Evolutionary conservation across 2,329 filamentous ascomycete species (phyloP).

Genomic region (Fusarium euwallaceae): DNA sequence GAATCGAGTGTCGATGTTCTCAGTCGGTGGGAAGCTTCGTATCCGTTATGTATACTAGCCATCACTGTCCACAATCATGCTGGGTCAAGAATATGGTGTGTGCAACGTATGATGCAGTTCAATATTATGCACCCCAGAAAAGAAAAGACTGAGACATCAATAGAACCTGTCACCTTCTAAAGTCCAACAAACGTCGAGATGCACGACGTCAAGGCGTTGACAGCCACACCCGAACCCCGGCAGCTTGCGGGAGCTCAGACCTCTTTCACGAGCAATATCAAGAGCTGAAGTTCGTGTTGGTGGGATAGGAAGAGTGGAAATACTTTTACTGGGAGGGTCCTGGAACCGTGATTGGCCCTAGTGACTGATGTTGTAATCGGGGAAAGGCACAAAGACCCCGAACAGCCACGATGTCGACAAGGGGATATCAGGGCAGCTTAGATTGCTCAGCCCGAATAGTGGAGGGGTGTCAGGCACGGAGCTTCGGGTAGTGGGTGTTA

Average conservation of each 20-base stretch:
- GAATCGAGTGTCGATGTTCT: not conserved
- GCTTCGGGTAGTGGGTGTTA: not conserved
- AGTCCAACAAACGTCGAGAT: not conserved
- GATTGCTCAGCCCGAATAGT: slow-evolving; percentile 14
- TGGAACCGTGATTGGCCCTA: not conserved
- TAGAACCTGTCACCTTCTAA: not conserved
- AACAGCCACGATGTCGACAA: not conserved
- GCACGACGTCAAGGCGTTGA: not conserved
- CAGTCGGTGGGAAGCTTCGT: not conserved
- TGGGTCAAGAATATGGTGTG: not conserved
- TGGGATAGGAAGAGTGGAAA: not conserved
- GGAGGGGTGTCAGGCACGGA: not conserved
- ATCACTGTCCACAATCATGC: not conserved
- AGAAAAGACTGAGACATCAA: slow-evolving; percentile 3
- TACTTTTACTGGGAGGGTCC: not conserved
- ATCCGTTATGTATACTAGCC: not conserved
- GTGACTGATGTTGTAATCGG: not conserved
- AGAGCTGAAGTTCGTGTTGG: slow-evolving; percentile 9
- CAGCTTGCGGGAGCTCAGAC: not conserved
- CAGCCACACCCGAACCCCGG: not conserved
- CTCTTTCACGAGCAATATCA: not conserved
- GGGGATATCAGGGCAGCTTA: not conserved
- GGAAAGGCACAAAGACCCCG: not conserved
- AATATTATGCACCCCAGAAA: slow-evolving; percentile 1
- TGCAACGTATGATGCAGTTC: slow-evolving; percentile 5